Evolutionary conservation across 257 asterid species (phyloP), one percentile per base, ranked within the genome.

Genomic region (Lithospermum erythrorhizon): DNA sequence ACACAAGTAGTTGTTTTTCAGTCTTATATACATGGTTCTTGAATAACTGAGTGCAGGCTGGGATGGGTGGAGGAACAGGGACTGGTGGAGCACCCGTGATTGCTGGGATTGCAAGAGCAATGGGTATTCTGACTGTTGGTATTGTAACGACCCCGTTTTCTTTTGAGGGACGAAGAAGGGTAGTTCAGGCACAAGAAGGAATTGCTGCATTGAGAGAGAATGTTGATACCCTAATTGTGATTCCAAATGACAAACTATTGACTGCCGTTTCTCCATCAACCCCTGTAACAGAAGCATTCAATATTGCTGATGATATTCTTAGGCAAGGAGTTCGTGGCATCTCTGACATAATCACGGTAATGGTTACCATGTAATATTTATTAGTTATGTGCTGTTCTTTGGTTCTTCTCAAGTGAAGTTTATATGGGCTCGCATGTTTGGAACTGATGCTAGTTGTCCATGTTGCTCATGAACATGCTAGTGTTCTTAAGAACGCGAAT

Each of bases 31-130:
- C 14, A 41, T 61, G 55, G 41, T 22, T 41, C 57, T 6, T 15
- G 24, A 19, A 10, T 65, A 52, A 41, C 55, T 21, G 37, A 65
- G 51, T 71, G 62, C 89, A 90, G 96, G 95, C 96, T 68, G 98
- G 96, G 75, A 90, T 90, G 98, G 98, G 98, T 58, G 98, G 98
- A 61, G 98, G 96, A 67, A 90, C 96, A 30, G 96, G 98, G 49
- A 87, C 98, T 29, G 98, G 98, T 60, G 98, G 82, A 65, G 98
- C 96, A 69, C 98, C 98, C 65, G 72, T 90, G 64, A 85, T 90
- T 66, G 98, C 98, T 48, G 95, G 95, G 37, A 68, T 83, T 32
- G 94, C 96, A 64, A 90, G 87, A 70, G 73, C 96, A 55, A 82
- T 87, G 95, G 98, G 98, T 53, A 87, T 87, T 64, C 81, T 90